phyloP scores from a whole-genome alignment of 2,329 filamentous ascomycete species.

The Fusarium sp. region DNA sequence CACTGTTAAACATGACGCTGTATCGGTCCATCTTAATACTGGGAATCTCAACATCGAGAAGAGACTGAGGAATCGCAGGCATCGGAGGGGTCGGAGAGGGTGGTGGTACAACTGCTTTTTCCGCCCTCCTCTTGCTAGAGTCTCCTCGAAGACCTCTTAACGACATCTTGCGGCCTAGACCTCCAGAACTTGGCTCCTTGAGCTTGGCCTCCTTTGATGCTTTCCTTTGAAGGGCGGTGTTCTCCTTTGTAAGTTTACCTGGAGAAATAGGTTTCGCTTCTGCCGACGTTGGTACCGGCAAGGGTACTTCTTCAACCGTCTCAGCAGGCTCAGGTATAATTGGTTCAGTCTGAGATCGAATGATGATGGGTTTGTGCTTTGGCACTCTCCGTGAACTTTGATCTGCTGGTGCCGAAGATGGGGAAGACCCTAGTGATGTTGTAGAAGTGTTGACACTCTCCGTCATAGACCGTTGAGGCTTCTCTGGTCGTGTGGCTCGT shows the following conservation, averaged over 20 bases:
- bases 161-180: conserved; percentile 44
- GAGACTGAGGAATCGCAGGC: conserved; percentile 36
- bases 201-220: conserved; percentile 26
- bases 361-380: conserved; percentile 58
- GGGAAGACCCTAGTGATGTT: conserved; percentile 29
- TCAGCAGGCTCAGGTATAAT: conserved; percentile 16
- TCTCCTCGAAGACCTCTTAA: conserved; percentile 41
- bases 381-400: conserved; percentile 23
- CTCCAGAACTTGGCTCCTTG: conserved; percentile 37
- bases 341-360: conserved; percentile 57
- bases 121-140: conserved; percentile 33
- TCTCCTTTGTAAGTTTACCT: conserved; percentile 27
- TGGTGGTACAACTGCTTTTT: conserved; percentile 22
- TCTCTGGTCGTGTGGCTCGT: conserved; percentile 35
- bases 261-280: conserved; percentile 22
- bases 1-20: conserved; percentile 89
- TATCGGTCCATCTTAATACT: conserved; percentile 86
- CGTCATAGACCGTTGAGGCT: conserved; percentile 40
- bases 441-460: conserved; percentile 40
- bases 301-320: conserved; percentile 2
- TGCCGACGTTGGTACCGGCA: conserved; percentile 5
- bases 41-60: conserved; percentile 84
- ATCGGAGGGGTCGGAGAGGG: conserved; percentile 37
- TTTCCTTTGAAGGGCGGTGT: conserved; percentile 13
- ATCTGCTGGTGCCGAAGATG: conserved; percentile 24